Evolutionary conservation across 768 basidiomycete species (phyloP), one percentile per base, ranked within the genome.

Genomic region (Leccinum boreale): DNA sequence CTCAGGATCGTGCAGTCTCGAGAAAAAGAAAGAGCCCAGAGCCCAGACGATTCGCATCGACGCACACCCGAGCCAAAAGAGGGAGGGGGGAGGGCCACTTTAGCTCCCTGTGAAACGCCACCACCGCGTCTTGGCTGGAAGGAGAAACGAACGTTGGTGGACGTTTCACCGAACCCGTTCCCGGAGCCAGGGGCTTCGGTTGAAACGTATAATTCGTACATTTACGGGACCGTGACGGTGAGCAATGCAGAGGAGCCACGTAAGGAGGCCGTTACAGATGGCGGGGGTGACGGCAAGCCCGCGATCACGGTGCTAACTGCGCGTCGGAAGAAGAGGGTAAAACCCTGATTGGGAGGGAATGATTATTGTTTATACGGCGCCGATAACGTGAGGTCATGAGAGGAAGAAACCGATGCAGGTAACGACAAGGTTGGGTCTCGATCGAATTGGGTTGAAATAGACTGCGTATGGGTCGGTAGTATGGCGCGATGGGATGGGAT

Each of bases 101-200:
- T 80, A 28, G 79, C 75, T 29, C 77, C 78, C 49, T 85, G 84
- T 31, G 71, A 71, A 59, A 85, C 86, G 31, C 85, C 83, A 39
- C 78, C 82, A 21, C 78, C 77, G 28, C 75, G 74, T 33, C 63
- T 62, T 2, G 3, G 39, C 9, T 39, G 36, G 36, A 39, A 17
- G 36, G 36, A 50, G 46, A 71, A 64, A 59, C 66, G 66, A 6
- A 47, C 59, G 9, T 57, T 75, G 58, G 62, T 73, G 11, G 85
- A 85, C 45, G 70, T 81, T 26, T 85, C 86, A 50, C 85, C 86
- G 44, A 87, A 86, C 65, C 81, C 84, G 19, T 87, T 86, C 67
- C 78, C 84, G 8, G 87, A 89, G 65, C 85, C 86, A 7, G 80
- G 80, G 52, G 77, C 82, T 35, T 84, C 83, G 33, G 71, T 79